Evolutionary conservation across 495 filamentous ascomycete genomes (phyloP).

Genomic region (Glutinoglossum americanum): DNA sequence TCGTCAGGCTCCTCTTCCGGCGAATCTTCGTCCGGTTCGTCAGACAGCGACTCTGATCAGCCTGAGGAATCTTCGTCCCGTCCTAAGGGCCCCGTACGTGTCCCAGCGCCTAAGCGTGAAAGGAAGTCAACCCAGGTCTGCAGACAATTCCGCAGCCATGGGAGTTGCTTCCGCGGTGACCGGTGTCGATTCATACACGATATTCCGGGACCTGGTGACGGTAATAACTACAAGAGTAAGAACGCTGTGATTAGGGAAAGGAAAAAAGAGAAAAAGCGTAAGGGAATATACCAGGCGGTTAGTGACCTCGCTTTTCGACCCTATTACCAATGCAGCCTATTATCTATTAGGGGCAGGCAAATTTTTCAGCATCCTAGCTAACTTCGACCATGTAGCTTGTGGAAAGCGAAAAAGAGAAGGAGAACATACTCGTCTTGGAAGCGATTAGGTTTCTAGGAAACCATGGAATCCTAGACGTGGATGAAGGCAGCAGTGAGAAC

Average conservation of each 20-base stretch:
- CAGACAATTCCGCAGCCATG: neutral
- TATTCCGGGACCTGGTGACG: neutral
- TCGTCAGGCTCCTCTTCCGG: neutral
- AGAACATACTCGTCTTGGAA: slow-evolving; percentile 4
- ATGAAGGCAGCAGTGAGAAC: neutral
- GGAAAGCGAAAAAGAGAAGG: slow-evolving; percentile 5
- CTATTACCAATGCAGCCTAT: neutral
- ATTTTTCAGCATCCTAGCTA: neutral
- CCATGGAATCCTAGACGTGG: neutral
- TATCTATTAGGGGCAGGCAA: neutral
- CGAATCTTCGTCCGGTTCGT: neutral
- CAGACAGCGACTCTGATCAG: neutral
- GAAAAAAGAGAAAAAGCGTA: slow-evolving; percentile 2
- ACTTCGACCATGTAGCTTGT: neutral
- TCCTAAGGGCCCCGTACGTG: neutral
- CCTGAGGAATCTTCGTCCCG: slow-evolving; percentile 2
- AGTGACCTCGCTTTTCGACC: neutral
- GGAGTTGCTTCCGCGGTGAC: neutral
- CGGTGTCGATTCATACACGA: neutral
- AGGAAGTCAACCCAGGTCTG: neutral
- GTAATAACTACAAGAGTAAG: neutral
- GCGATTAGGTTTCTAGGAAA: slow-evolving; percentile 6
- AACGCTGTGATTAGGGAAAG: neutral
- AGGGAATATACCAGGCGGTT: slow-evolving; percentile 6
- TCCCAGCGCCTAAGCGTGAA: slow-evolving; percentile 2